Evolutionary conservation across 2,329 filamentous ascomycete species (phyloP).

Genomic region (Eutypella sp.): DNA sequence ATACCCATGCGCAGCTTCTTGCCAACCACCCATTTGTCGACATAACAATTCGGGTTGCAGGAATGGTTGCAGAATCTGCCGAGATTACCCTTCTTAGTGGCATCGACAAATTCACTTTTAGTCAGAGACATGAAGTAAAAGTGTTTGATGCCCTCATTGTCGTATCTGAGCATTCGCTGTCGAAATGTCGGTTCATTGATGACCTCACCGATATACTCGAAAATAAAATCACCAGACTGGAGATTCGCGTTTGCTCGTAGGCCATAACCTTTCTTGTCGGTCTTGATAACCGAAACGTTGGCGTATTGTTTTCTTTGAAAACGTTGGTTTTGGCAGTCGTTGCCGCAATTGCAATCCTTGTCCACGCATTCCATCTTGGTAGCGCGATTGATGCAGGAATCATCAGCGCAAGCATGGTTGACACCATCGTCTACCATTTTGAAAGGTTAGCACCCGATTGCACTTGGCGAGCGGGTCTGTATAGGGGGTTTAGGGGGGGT

Average conservation of each 20-base stretch:
- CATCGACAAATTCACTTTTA: slow-evolving; percentile 95
- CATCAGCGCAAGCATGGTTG: slow-evolving; percentile 88
- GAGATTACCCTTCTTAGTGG: slow-evolving; percentile 92
- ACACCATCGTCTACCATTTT: slow-evolving; percentile 46
- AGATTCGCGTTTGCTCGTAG: slow-evolving; percentile 76
- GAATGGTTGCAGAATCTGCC: slow-evolving; percentile 98
- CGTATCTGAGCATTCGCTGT: slow-evolving; percentile 86
- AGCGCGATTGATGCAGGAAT: slow-evolving; percentile 96
- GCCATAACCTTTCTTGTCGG: slow-evolving; percentile 95
- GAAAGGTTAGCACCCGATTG: slow-evolving; percentile 16
- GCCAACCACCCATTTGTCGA: slow-evolving; percentile 98
- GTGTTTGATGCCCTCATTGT: slow-evolving; percentile 94
- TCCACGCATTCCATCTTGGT: slow-evolving; percentile 94
- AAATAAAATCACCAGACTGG: slow-evolving; percentile 84
- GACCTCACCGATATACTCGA: slow-evolving; percentile 97
- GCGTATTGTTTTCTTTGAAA: slow-evolving; percentile 90
- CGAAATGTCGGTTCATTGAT: slow-evolving; percentile 91
- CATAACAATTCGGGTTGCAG: slow-evolving; percentile 97
- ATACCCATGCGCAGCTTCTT: slow-evolving; percentile 99
- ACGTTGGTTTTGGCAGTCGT: slow-evolving; percentile 86
- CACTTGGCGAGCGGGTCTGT: slow-evolving; percentile 9
- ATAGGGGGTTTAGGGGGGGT: too few relatives aligned
- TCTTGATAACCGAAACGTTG: slow-evolving; percentile 90
- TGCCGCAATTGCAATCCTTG: slow-evolving; percentile 80
- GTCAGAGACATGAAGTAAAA: slow-evolving; percentile 99